Evolutionary conservation across 1,284 basidiomycete genomes (phyloP).

Genomic region (Schizophyllum amplum): DNA sequence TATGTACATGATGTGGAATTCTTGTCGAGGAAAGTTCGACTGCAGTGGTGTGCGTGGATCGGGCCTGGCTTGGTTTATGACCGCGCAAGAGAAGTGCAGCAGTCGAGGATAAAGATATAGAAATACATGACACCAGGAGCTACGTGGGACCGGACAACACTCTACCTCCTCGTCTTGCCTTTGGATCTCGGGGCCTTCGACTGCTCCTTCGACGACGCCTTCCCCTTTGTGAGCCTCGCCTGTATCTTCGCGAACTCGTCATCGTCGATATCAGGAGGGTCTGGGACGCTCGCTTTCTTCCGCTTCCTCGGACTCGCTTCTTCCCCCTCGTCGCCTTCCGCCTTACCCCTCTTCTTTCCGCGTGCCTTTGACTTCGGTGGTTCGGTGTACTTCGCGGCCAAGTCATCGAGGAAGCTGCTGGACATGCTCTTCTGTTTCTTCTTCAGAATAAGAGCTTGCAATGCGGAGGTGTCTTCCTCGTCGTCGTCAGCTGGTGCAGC

Average conservation of each 20-base stretch:
- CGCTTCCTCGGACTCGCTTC: constrained; percentile 45
- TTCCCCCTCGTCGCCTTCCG: constrained; percentile 29
- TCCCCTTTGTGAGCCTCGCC: constrained; percentile 46
- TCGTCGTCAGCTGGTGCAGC: constrained; percentile 35
- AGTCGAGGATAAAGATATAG: constrained; percentile 2
- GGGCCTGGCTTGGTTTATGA: background rate
- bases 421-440: constrained; percentile 55
- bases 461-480: constrained; percentile 57
- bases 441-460: constrained; percentile 80
- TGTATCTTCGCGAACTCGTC: constrained; percentile 61
- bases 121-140: background rate
- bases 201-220: constrained; percentile 21
- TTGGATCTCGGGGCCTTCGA: constrained; percentile 21
- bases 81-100: constrained; percentile 3
- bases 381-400: constrained; percentile 74
- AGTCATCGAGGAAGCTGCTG: constrained; percentile 63
- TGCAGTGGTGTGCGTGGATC: background rate
- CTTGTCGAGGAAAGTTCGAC: background rate
- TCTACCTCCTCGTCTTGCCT: constrained; percentile 24
- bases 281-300: constrained; percentile 26
- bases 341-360: constrained; percentile 49
- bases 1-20: constrained; percentile 8
- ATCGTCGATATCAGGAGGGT: constrained; percentile 55
- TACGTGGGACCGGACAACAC: constrained; percentile 11
- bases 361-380: constrained; percentile 33